phyloP scores from a whole-genome alignment of 768 basidiomycete species.

The Pholiota molesta region DNA sequence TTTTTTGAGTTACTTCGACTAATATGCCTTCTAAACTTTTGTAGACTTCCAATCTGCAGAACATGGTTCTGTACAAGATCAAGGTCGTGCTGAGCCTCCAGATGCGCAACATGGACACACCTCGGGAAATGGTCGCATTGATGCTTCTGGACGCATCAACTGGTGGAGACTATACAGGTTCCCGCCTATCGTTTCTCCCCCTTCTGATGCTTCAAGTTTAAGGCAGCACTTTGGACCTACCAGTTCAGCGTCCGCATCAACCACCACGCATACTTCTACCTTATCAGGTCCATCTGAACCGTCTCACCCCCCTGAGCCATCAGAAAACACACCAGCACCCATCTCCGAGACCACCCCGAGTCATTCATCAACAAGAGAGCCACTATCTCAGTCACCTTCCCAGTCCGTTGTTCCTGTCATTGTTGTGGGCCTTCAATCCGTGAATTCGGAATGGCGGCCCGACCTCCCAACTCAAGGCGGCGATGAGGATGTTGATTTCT shows the following conservation, averaged over 20 bases:
- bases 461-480: conserved; percentile 25
- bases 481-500: conserved; percentile 25
- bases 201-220: conserved; percentile 23
- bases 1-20: background rate
- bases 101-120: background rate
- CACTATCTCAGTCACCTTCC: conserved; percentile 14
- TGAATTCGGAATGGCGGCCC: conserved; percentile 49
- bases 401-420: conserved; percentile 78
- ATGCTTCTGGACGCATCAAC: conserved; percentile 56
- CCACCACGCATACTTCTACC: background rate
- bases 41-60: conserved; percentile 22
- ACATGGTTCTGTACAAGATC: conserved; percentile 4
- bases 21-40: background rate
- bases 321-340: conserved; percentile 5
- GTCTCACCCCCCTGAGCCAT: conserved; percentile 13
- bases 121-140: conserved; percentile 26
- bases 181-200: conserved; percentile 56
- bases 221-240: conserved; percentile 2
- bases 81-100: background rate
- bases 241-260: background rate
- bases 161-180: conserved; percentile 89
- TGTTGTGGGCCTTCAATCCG: conserved; percentile 81
- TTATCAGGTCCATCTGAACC: conserved; percentile 1
- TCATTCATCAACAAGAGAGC: too few relatives aligned
- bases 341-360: conserved; percentile 1